These are phyloP conservation scores for Musa balbisiana DNA, from an alignment of 202 grass and related monocot genomes.

Conservation along the genomic window DNA sequence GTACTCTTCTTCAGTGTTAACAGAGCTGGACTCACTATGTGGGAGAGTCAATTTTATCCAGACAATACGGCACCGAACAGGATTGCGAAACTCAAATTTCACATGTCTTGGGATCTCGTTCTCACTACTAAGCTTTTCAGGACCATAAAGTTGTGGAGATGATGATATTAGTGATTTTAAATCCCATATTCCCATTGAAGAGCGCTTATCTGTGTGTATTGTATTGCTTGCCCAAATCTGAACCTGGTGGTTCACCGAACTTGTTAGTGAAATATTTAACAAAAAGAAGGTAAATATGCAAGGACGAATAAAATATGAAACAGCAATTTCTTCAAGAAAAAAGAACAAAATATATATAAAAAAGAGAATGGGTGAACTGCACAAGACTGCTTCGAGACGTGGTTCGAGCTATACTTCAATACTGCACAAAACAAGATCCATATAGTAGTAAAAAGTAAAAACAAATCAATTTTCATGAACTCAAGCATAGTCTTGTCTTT, in stretches of 20 bases:
- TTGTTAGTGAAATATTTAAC: background rate
- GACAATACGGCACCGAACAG: constrained; percentile 73
- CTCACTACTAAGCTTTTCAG: constrained; percentile 44
- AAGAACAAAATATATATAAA: constrained; percentile 4
- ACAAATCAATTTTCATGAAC: too few species aligned
- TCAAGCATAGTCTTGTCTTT: too few species aligned
- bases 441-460: too few species aligned
- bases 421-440: too few species aligned
- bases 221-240: constrained; percentile 96
- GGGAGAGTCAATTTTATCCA: constrained; percentile 73
- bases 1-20: constrained; percentile 46
- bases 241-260: constrained; percentile 45
- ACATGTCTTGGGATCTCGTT: constrained; percentile 59
- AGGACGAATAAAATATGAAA: background rate
- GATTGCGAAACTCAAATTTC: constrained; percentile 72
- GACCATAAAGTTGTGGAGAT: constrained; percentile 57
- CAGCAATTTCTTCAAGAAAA: background rate
- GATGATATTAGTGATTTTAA: constrained; percentile 48
- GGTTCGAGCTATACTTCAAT: too few species aligned
- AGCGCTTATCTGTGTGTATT: constrained; percentile 66
- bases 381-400: background rate
- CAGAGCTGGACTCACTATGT: constrained; percentile 32
- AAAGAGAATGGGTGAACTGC: too few species aligned
- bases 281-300: constrained; percentile 17
- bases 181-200: constrained; percentile 91